These are phyloP conservation scores for Trichosanthes cucumerina DNA, from an alignment of 306 rosid genomes.

Conservation along the genomic window DNA sequence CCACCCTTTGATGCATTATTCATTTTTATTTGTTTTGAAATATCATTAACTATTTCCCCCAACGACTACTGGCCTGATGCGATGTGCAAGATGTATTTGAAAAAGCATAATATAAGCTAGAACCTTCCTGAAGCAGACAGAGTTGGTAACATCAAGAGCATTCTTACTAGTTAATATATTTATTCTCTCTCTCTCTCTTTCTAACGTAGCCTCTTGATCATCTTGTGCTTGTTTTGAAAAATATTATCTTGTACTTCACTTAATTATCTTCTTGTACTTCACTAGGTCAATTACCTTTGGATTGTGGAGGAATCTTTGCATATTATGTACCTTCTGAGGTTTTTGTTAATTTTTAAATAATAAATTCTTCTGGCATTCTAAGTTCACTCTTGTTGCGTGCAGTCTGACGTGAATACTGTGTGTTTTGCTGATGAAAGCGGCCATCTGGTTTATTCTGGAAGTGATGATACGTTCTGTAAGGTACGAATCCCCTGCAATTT, in stretches of 20 bases:
- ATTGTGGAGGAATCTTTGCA: background rate
- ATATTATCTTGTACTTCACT: background rate
- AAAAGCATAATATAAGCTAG: background rate
- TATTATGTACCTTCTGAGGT: background rate
- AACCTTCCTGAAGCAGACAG: background rate
- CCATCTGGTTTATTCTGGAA: conserved; percentile 85
- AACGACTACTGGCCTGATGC: background rate
- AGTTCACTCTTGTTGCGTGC: conserved; percentile 29
- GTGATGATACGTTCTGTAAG: conserved; percentile 88
- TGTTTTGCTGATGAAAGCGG: conserved; percentile 92
- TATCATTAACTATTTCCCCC: background rate
- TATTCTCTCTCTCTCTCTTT: background rate
- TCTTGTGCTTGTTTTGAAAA: background rate
- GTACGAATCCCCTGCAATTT: conserved; percentile 23
- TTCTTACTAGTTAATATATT: background rate
- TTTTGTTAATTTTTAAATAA: background rate
- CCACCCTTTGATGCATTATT: background rate
- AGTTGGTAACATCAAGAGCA: background rate
- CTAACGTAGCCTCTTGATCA: background rate
- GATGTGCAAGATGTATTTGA: background rate
- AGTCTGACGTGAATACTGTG: conserved; percentile 90
- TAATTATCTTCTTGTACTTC: background rate
- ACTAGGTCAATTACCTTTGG: background rate
- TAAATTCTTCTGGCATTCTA: background rate
- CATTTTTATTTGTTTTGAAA: background rate